Evolutionary conservation across 495 filamentous ascomycete genomes (phyloP).

Genomic region (Penicillium maclennaniae): DNA sequence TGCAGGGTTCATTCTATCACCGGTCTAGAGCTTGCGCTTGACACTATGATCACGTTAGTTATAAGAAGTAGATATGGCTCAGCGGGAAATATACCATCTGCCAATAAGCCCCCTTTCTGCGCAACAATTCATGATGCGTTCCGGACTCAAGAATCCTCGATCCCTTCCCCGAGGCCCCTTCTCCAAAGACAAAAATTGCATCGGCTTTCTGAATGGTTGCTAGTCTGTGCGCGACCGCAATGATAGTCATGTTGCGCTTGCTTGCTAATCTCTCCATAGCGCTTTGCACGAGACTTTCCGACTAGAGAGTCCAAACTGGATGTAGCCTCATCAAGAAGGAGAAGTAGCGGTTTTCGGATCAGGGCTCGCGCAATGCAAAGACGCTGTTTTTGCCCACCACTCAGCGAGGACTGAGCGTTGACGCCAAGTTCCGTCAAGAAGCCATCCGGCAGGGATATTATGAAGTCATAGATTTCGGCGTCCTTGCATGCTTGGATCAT

Average conservation of each 20-base stretch:
- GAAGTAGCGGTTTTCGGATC: slow-evolving; percentile 38
- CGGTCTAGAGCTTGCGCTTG: background rate
- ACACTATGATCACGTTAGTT: background rate
- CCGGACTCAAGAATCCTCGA: background rate
- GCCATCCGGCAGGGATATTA: slow-evolving; percentile 30
- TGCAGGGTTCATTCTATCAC: too few relatives aligned
- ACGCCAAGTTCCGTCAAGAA: slow-evolving; percentile 22
- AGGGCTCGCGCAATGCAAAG: slow-evolving; percentile 51
- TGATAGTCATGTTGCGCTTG: slow-evolving; percentile 32
- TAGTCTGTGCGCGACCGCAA: slow-evolving; percentile 52
- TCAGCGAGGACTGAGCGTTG: slow-evolving; percentile 18
- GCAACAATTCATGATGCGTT: background rate
- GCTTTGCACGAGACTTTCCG: slow-evolving; percentile 35
- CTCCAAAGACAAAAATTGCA: slow-evolving; percentile 78
- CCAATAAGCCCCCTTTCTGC: background rate
- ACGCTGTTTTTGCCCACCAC: slow-evolving; percentile 48
- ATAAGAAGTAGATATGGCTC: too few relatives aligned
- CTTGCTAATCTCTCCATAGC: slow-evolving; percentile 30
- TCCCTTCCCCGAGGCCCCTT: background rate
- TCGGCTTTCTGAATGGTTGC: slow-evolving; percentile 81
- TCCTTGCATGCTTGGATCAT: slow-evolving; percentile 21
- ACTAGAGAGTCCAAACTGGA: slow-evolving; percentile 53
- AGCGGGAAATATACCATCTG: background rate
- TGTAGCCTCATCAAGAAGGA: slow-evolving; percentile 58
- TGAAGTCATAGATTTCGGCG: slow-evolving; percentile 34